phyloP scores from a whole-genome alignment of 257 asterid species.

The Nicotiana sylvestris region DNA sequence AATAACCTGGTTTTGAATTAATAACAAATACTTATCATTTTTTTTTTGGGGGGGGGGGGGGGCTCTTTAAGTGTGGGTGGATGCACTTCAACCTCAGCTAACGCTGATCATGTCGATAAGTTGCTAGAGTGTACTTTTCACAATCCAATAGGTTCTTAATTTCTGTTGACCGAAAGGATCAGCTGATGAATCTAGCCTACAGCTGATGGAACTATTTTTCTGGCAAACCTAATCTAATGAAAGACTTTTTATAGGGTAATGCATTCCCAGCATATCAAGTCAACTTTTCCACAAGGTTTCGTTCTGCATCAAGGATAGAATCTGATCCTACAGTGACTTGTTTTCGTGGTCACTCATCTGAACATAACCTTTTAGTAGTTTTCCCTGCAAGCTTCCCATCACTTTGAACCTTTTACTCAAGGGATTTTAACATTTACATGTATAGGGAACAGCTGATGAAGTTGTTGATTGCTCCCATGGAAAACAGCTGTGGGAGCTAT shows the following conservation, averaged over 20 bases:
- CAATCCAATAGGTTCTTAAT: not conserved
- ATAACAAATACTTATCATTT: not conserved
- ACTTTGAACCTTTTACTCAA: not conserved
- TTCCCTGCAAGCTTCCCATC: not conserved
- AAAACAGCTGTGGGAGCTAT: constrained; percentile 83
- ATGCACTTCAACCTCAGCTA: not conserved
- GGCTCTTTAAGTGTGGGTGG: too few species aligned
- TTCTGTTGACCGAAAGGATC: too few species aligned
- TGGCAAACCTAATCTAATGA: not conserved
- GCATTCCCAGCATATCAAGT: too few species aligned
- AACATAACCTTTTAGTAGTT: not conserved
- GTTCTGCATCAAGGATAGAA: too few species aligned
- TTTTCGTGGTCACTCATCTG: too few species aligned
- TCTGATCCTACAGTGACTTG: too few species aligned
- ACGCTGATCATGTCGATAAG: not conserved
- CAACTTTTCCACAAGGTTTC: too few species aligned
- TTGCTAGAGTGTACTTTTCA: not conserved
- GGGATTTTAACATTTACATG: constrained; percentile 8
- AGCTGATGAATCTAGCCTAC: not conserved
- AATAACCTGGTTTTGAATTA: not conserved
- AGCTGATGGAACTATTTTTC: not conserved
- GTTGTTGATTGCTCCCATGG: constrained; percentile 93
- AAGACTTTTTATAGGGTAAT: too few species aligned
- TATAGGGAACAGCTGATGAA: constrained; percentile 89
- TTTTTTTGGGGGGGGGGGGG: too few species aligned